A percentile compares a stretch with the other conserved stretches of the same genome.
phyloP scores from a whole-genome alignment of 192 early-diverging fungal species.

The Thamnidium elegans region DNA sequence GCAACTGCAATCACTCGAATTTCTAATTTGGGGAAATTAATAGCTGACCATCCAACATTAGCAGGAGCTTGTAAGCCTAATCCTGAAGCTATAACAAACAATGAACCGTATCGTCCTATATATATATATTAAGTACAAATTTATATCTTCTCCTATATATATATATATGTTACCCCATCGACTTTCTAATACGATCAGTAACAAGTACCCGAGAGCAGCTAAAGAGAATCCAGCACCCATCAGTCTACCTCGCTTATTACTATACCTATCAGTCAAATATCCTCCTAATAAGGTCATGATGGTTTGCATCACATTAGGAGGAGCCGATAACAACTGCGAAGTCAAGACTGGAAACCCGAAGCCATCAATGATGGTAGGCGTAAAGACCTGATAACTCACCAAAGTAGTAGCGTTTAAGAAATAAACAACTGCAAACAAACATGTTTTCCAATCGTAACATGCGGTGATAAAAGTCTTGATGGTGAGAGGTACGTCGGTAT shows the following conservation, averaged over 20 bases:
- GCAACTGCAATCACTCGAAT: slow-evolving; percentile 24
- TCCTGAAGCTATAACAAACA: slow-evolving; percentile 17
- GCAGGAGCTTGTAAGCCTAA: slow-evolving; percentile 20
- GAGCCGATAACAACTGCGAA: slow-evolving; percentile 29
- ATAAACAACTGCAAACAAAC: slow-evolving; percentile 22
- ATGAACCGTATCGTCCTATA: slow-evolving; percentile 18
- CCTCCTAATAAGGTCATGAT: slow-evolving; percentile 14
- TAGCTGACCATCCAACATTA: slow-evolving; percentile 22
- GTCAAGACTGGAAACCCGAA: slow-evolving; percentile 29
- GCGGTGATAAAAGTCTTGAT: slow-evolving; percentile 2
- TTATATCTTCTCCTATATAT: no score
- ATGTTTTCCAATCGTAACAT: slow-evolving; percentile 24
- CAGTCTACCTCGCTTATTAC: slow-evolving; percentile 14
- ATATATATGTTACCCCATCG: slow-evolving; percentile 25
- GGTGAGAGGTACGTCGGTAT: background rate
- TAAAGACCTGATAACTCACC: slow-evolving; percentile 17
- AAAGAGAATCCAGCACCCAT: slow-evolving; percentile 17
- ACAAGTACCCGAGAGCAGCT: slow-evolving; percentile 13
- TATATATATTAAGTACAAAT: background rate
- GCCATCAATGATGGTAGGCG: slow-evolving; percentile 25
- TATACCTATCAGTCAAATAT: slow-evolving; percentile 14
- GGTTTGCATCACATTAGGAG: slow-evolving; percentile 8
- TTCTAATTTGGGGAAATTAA: slow-evolving; percentile 18
- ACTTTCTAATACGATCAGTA: slow-evolving; percentile 17
- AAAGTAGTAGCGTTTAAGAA: slow-evolving; percentile 13